phyloP scores from a whole-genome alignment of 2,329 filamentous ascomycete genomes.

The Fusarium chaquense region DNA sequence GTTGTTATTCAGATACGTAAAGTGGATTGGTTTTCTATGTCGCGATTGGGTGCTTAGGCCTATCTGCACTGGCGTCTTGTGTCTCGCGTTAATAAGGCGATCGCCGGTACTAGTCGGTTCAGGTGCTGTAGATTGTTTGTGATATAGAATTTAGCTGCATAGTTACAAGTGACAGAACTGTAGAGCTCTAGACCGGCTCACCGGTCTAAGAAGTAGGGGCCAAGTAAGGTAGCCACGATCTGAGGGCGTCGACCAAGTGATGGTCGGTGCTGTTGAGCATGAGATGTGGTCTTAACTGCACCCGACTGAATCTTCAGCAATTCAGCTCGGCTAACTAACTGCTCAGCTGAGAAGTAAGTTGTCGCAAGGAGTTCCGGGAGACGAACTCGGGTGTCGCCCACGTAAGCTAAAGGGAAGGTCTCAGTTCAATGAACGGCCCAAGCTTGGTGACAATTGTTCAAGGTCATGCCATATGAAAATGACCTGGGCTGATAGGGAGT shows the following conservation, averaged over 20 bases:
- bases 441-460: not conserved
- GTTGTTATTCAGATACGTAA: not conserved
- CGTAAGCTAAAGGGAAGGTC: not conserved
- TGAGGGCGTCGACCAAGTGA: not conserved
- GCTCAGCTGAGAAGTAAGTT: slow-evolving; percentile 1
- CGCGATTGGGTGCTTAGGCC: slow-evolving; percentile 31
- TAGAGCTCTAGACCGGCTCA: not conserved
- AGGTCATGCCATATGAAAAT: too few species aligned
- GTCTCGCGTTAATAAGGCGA: slow-evolving; percentile 27
- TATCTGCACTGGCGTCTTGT: slow-evolving; percentile 19
- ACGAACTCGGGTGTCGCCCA: not conserved
- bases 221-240: not conserved
- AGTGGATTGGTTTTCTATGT: slow-evolving; percentile 6
- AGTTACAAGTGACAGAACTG: slow-evolving; percentile 5
- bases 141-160: slow-evolving; percentile 26
- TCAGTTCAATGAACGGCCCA: not conserved
- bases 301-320: not conserved
- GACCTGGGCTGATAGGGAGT: not conserved
- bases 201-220: not conserved
- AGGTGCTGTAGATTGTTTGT: slow-evolving; percentile 19
- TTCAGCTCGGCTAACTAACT: not conserved
- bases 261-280: not conserved
- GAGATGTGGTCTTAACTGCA: not conserved
- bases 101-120: slow-evolving; percentile 6
- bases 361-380: not conserved